Evolutionary conservation across 179 eudicot species (phyloP).

Genomic region (Gypsophila paniculata): DNA sequence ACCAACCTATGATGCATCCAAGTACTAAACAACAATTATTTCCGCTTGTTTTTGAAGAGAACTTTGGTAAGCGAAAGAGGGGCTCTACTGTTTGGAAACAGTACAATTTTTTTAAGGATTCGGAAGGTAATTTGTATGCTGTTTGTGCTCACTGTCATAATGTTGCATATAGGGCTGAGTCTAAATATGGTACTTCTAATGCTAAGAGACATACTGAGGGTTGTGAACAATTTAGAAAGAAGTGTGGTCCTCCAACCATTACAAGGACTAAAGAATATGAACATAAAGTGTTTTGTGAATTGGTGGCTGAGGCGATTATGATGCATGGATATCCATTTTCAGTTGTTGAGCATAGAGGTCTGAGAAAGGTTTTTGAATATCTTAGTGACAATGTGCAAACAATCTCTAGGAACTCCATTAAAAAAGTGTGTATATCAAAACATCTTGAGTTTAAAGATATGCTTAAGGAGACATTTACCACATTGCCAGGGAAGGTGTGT

Average conservation of each 20-base stretch:
- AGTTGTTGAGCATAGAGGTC: no score
- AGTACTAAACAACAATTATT: not conserved
- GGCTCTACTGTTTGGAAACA: not conserved
- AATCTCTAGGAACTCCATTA: not conserved
- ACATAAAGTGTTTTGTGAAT: not conserved
- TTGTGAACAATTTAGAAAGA: not conserved
- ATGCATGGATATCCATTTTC: slow-evolving; percentile 13
- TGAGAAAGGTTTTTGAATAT: no score
- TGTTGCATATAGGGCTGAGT: not conserved
- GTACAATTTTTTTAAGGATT: not conserved
- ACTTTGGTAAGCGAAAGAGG: not conserved
- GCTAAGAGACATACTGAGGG: not conserved
- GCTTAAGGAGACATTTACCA: not conserved
- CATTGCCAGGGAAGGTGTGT: not conserved
- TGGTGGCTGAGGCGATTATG: slow-evolving; percentile 4
- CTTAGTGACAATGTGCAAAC: not conserved
- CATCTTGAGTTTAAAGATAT: slow-evolving; percentile 10
- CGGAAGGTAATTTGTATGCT: not conserved
- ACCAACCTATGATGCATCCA: not conserved
- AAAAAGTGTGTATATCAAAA: slow-evolving; percentile 11
- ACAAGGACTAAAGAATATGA: not conserved
- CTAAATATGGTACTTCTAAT: slow-evolving; percentile 9
- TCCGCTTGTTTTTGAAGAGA: not conserved
- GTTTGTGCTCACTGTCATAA: not conserved
- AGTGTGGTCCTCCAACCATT: not conserved